Base-by-base conservation (phyloP, 768 basidiomycete species). In the Lactifluus piperatus region DNA sequence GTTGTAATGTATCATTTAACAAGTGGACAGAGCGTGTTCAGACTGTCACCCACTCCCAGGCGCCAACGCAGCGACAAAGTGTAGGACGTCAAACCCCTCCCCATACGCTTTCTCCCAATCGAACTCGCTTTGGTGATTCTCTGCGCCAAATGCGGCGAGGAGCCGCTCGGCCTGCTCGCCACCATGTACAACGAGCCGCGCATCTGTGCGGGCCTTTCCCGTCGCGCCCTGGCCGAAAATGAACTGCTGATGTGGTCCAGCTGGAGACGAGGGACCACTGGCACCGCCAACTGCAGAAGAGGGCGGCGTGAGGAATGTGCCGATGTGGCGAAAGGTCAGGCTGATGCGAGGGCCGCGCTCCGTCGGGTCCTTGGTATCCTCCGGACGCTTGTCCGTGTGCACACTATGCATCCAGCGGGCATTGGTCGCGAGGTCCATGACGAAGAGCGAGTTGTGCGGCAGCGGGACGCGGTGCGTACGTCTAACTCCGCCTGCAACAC, bases 391-490 rank as follows among this genome's bases (percentile, higher is more conserved):
- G 72, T 91, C 89, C 54, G 81, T 81, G 59, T 82, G 81, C 63
- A 92, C 87, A 43, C 80, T 82, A 66, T 92, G 89, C 54, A 90
- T 72, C 86, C 88, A 91, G 58, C 76, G 77, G 55, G 74, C 73
- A 65, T 92, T 92, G 49, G 88, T 91, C 54, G 77, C 75, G 5
- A 82, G 77, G 0, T 88, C 88, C 74, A 91, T 75, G 58, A 89
- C 83, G 68, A 92, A 91, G 78, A 91, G 83, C 5, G 87, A 89
- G 68, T 88, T 90, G 65, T 91, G 83, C 0, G 86, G 86, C 0
- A 92, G 80, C 0, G 84, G 82, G 20, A 91, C 79, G 60, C 82
- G 82, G 68, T 88, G 86, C 0, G 66, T 53, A 34, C 39, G 61
- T 24, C 70, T 62, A 27, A 41, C 57, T 16, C 30, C 70, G 46